These are phyloP conservation scores for Pythium dissotocum DNA, from an alignment of 352 stramenopile genomes.

Conservation along the genomic window DNA sequence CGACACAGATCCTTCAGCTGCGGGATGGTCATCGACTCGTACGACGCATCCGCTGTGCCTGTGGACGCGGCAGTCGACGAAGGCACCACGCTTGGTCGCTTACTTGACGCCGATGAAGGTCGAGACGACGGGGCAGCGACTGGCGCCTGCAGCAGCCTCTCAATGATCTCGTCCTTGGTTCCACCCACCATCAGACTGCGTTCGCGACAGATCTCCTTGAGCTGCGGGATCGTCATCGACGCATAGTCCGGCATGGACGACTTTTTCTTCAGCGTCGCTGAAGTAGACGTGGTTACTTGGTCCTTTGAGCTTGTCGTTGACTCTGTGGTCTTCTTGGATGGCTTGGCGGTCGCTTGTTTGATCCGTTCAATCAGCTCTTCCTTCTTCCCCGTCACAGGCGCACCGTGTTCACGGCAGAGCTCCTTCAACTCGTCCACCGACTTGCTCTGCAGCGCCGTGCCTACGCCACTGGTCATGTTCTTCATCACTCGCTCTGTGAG, in stretches of 20 bases:
- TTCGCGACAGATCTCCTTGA: constrained; percentile 20
- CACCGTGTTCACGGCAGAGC: constrained; percentile 13
- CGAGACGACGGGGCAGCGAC: not conserved
- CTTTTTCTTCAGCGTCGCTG: constrained; percentile 6
- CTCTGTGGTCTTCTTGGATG: not conserved
- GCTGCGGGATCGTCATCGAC: constrained; percentile 15
- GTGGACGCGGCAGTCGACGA: not conserved
- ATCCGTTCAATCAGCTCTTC: constrained; percentile 21
- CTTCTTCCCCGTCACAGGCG: constrained; percentile 16
- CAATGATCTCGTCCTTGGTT: constrained; percentile 20
- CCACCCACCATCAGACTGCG: constrained; percentile 15
- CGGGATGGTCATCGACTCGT: constrained; percentile 18
- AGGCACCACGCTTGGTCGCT: not conserved
- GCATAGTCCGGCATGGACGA: not conserved
- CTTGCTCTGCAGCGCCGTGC: constrained; percentile 17
- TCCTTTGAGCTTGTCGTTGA: not conserved
- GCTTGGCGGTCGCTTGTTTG: constrained; percentile 8
- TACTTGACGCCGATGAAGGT: constrained; percentile 11
- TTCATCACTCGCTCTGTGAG: constrained; percentile 21
- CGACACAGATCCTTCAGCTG: constrained; percentile 27
- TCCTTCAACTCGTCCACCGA: constrained; percentile 23
- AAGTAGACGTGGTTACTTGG: not conserved
- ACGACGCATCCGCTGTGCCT: constrained; percentile 3
- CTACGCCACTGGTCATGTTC: constrained; percentile 15
- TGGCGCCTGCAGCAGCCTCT: not conserved